Conservation (phyloP, 768 basidiomycete genomes). For the Cystobasidium onofrii region DNA sequence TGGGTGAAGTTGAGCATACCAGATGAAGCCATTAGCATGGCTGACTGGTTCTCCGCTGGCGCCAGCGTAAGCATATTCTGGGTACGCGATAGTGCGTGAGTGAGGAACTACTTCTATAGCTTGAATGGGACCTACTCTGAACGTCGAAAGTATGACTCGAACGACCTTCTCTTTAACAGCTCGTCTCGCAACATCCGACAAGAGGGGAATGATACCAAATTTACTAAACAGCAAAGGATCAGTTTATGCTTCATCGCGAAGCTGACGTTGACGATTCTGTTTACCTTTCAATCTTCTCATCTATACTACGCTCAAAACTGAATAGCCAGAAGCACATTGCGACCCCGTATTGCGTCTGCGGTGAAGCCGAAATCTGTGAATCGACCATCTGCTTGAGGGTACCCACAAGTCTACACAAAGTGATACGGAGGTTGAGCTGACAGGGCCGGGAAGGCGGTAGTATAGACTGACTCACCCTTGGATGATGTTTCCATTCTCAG, state of each 20-base stretch:
- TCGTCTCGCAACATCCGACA: constrained; percentile 72
- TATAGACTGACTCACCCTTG: constrained; percentile 52
- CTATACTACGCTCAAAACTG: constrained; percentile 77
- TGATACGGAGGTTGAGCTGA: background rate
- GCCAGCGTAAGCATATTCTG: constrained; percentile 87
- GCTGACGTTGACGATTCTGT: too few species aligned
- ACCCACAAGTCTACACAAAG: constrained; percentile 61
- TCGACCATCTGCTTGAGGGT: constrained; percentile 66
- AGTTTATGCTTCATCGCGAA: too few species aligned
- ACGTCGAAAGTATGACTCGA: constrained; percentile 82
- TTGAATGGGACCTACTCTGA: constrained; percentile 54
- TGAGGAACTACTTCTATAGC: background rate
- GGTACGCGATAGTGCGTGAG: too few species aligned
- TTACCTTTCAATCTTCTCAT: constrained; percentile 78
- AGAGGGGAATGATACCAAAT: constrained; percentile 76
- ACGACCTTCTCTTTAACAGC: constrained; percentile 97
- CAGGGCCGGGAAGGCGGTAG: background rate
- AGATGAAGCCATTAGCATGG: constrained; percentile 74
- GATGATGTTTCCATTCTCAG: constrained; percentile 49
- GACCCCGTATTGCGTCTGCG: constrained; percentile 94
- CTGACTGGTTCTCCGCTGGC: constrained; percentile 75
- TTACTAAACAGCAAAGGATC: constrained; percentile 56
- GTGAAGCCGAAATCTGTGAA: background rate
- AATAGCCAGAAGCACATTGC: constrained; percentile 88
- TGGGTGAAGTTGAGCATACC: constrained; percentile 70